Base-by-base conservation (phyloP, 441 rosid species). In the Sinapis alba region DNA sequence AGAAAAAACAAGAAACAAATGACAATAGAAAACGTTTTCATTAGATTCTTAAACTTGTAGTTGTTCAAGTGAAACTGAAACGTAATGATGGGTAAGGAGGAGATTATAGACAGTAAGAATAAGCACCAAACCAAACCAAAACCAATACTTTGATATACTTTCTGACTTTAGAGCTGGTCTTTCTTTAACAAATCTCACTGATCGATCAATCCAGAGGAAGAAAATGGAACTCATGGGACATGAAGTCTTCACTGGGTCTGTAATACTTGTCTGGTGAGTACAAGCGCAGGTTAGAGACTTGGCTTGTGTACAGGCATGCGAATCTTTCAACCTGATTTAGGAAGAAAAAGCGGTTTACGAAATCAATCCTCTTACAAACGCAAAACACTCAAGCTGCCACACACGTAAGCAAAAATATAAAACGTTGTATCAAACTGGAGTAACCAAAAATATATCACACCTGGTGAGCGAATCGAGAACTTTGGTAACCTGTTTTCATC, bases 391-490 rank as follows among this genome's bases (percentile, higher is more conserved):
- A 0, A 34, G 51, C 41, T 4, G 1, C 2, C 20, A 16, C 34
- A 62, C 19, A 24, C 45, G 73, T 43, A 57, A 38, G 13, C 56
- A 65, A 6, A 41, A 11, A 6, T 19, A 7, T 5, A 18, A 7
- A 16, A 19, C 7, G 9, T 54, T 24, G 0, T 62, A 73, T 61
- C n/a, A n/a, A n/a, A n/a, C n/a, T n/a, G n/a, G n/a, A n/a, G n/a
- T n/a, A n/a, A n/a, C n/a, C n/a, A n/a, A n/a, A n/a, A n/a, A n/a
- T n/a, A n/a, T n/a, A n/a, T n/a, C n/a, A n/a, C n/a, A 89, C 99
- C 92, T 93, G 99, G 87, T 96, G 97, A 10, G 99, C 99, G 65
- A 96, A 96, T 69, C 97, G 97, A 54, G 98, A 96, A 81, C 95
- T 93, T 72, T 93, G 99, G 83, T 96, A 96, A 21, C 99, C 99